Evolutionary conservation across 805 yeast species (phyloP).

Genomic region (Zygotorulaspora florentina): DNA sequence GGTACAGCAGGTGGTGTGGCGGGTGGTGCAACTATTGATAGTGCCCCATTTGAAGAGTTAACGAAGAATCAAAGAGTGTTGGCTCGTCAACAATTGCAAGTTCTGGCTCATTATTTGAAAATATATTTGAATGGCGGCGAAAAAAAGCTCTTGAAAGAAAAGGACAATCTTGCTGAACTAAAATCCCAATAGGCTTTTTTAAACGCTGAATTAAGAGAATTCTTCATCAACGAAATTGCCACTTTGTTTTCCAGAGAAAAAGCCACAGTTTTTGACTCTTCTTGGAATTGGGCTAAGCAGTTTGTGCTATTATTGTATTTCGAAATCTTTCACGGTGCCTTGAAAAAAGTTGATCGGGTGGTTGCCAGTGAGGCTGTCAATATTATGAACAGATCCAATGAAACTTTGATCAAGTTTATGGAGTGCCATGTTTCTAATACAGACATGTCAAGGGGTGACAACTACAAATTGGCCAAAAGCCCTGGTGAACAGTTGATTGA

Average conservation of each 20-base stretch:
- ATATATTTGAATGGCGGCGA: constrained; percentile 89
- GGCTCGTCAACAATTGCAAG: constrained; percentile 65
- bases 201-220: constrained; percentile 76
- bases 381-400: constrained; percentile 96
- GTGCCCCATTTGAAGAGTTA: constrained; percentile 84
- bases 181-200: constrained; percentile 87
- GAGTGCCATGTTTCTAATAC: constrained; percentile 71
- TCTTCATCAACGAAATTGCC: constrained; percentile 84
- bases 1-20: constrained; percentile 54
- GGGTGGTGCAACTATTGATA: constrained; percentile 86
- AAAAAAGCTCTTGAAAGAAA: constrained; percentile 68
- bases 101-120: constrained; percentile 90
- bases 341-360: constrained; percentile 88
- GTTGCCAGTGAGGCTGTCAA: constrained; percentile 94
- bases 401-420: constrained; percentile 91
- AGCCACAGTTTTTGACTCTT: constrained; percentile 94
- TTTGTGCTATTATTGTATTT: constrained; percentile 89
- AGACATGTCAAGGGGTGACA: constrained; percentile 76
- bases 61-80: constrained; percentile 46
- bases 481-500: constrained; percentile 92
- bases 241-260: constrained; percentile 89
- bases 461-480: constrained; percentile 83
- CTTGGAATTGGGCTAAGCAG: constrained; percentile 99
- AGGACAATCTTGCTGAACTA: constrained; percentile 75
- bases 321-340: constrained; percentile 92